Percentiles rank a stretch among this genome's conserved stretches.
These are phyloP conservation scores for Podospora anserina DNA, from an alignment of 495 filamentous ascomycete genomes.

Conservation along the genomic window DNA sequence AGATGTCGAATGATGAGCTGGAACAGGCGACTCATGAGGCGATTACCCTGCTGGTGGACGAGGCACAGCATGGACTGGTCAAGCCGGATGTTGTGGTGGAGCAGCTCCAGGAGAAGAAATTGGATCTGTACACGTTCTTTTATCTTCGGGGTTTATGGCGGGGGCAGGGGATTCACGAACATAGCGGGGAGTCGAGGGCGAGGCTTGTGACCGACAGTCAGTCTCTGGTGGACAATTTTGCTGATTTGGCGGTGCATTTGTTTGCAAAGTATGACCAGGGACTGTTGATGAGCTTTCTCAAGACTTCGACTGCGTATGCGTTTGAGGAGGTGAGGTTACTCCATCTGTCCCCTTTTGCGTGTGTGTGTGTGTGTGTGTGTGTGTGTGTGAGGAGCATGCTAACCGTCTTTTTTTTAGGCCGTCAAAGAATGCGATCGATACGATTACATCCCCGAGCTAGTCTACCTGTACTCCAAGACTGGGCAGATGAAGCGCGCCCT, in stretches of 20 bases:
- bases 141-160: constrained; percentile 85
- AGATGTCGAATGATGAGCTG: constrained; percentile 65
- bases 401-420: constrained; percentile 45
- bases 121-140: constrained; percentile 80
- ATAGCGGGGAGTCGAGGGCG: constrained; percentile 42
- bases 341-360: background rate
- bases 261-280: constrained; percentile 80
- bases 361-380: too few relatives aligned
- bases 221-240: constrained; percentile 77
- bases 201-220: constrained; percentile 57
- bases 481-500: constrained; percentile 88
- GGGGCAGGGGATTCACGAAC: constrained; percentile 55
- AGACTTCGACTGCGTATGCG: constrained; percentile 73
- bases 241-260: constrained; percentile 77
- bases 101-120: constrained; percentile 59
- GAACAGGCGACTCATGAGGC: constrained; percentile 75
- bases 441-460: constrained; percentile 81
- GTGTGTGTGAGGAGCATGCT: constrained; percentile 1
- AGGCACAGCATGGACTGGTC: constrained; percentile 84
- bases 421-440: constrained; percentile 71
- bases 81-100: constrained; percentile 70
- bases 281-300: constrained; percentile 82
- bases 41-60: constrained; percentile 80
- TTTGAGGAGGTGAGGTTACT: constrained; percentile 58
- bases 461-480: constrained; percentile 90